phyloP scores from a whole-genome alignment of 306 rosid genomes.

The Styphnolobium japonicum region DNA sequence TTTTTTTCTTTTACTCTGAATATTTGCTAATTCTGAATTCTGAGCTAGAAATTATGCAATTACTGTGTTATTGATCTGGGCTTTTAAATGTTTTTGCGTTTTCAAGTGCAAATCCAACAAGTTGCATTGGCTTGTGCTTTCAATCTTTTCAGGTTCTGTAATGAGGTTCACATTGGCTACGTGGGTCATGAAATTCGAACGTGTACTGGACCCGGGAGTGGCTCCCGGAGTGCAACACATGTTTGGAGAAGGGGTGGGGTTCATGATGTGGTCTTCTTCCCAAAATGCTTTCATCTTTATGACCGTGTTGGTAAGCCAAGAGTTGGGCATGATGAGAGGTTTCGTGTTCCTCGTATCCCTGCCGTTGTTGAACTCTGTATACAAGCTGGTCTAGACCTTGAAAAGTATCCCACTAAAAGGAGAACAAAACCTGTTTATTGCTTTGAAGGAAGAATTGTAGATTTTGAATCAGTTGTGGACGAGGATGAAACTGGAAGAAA shows the following conservation, averaged over 20 bases:
- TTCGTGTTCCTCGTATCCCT: conserved; percentile 52
- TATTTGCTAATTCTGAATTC: background rate
- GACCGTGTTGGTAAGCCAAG: conserved; percentile 89
- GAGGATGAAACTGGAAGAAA: conserved; percentile 29
- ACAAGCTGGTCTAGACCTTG: conserved; percentile 79
- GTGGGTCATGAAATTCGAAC: conserved; percentile 84
- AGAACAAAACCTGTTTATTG: conserved; percentile 78
- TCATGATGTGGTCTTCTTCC: conserved; percentile 57
- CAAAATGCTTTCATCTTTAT: conserved; percentile 75
- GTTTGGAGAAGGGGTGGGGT: conserved; percentile 72
- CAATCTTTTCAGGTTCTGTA: conserved; percentile 49
- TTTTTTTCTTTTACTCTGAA: background rate
- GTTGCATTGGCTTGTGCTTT: conserved; percentile 4
- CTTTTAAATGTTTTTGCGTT: conserved; percentile 4
- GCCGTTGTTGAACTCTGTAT: conserved; percentile 82
- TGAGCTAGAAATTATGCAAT: background rate
- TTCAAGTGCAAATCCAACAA: conserved; percentile 8
- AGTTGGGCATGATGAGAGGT: conserved; percentile 72
- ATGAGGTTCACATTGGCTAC: conserved; percentile 67
- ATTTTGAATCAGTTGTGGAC: conserved; percentile 54
- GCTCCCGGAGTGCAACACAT: conserved; percentile 59
- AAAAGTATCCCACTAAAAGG: conserved; percentile 62
- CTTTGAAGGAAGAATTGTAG: conserved; percentile 87
- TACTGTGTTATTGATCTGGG: conserved; percentile 1
- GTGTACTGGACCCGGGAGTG: conserved; percentile 64